phyloP scores from a whole-genome alignment of 2,329 filamentous ascomycete species.

The Eutypella sp. region DNA sequence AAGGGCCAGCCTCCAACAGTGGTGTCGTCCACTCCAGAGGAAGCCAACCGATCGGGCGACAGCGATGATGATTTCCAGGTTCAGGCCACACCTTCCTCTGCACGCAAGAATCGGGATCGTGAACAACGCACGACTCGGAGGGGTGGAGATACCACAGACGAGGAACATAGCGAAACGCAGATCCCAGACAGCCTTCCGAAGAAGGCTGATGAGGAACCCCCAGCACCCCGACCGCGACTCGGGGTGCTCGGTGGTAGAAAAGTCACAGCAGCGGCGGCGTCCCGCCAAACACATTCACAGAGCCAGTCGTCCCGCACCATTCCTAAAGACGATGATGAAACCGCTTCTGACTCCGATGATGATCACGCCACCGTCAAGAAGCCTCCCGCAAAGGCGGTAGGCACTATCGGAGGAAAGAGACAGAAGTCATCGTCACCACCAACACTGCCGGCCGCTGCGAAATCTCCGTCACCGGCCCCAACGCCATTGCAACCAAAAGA shows the following conservation, averaged over 20 bases:
- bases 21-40: slow-evolving; percentile 8
- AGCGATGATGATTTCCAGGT: slow-evolving; percentile 48
- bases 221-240: slow-evolving; percentile 12
- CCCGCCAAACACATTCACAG: slow-evolving; percentile 4
- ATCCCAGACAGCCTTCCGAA: slow-evolving; percentile 16
- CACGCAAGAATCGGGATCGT: slow-evolving; percentile 17
- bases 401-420: slow-evolving; percentile 17
- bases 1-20: slow-evolving; percentile 7
- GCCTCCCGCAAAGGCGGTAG: slow-evolving; percentile 10
- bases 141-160: slow-evolving; percentile 11
- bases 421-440: slow-evolving; percentile 20
- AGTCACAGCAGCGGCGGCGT: too few relatives aligned
- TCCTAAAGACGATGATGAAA: slow-evolving; percentile 23
- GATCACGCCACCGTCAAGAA: slow-evolving; percentile 11
- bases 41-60: slow-evolving; percentile 16
- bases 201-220: slow-evolving; percentile 8
- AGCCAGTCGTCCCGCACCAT: slow-evolving; percentile 20
- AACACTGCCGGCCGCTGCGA: too few relatives aligned
- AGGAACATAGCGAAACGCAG: slow-evolving; percentile 13
- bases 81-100: slow-evolving; percentile 41
- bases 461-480: slow-evolving; percentile 16
- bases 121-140: slow-evolving; percentile 1
- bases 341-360: slow-evolving; percentile 24
- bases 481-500: slow-evolving; percentile 6
- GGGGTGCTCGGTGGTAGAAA: slow-evolving; percentile 16